Evolutionary conservation across 2,329 filamentous ascomycete species (phyloP), one percentile per base, ranked within the genome.

Genomic region (Penicillium janthinellum): DNA sequence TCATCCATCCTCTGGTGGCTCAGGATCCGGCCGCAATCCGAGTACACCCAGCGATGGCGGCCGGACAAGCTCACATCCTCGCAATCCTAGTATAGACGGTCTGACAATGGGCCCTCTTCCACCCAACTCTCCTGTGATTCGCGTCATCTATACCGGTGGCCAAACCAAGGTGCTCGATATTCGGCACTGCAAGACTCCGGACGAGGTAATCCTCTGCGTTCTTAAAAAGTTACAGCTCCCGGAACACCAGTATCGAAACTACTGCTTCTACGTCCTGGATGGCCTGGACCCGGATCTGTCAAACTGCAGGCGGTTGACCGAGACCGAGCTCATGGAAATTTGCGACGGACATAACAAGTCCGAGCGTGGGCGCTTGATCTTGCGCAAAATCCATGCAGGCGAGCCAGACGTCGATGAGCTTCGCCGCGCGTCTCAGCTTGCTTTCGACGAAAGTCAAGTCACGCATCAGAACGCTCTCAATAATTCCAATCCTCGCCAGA

Each of bases 121-220:
- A 58, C 85, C 88, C 65, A 91, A 92, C 76, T 92, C 96, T 75
- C 90, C 93, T 60, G 87, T 96, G 61, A 96, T 98, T 64, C 87
- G 93, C 64, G 92, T 97, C 67, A 96, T 98, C 71, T 96, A 91
- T 66, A 95, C 92, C 51, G 91, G 88, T 63, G 95, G 93, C 54
- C 88, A 92, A 62, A 96, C 92, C 50, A 96, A 96, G 72, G 93
- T 97, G 25, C 88, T 99, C 71, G 95, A 95, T 75, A 92, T 98
- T 66, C 90, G 92, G 64, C 90, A 91, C 65, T 97, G 93, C 82
- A 92, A 88, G 71, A 95, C 90, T 5, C 90, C 92, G 61, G 95
- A 97, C 70, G 92, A 98, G 67, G 91, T 98, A 54, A 94, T 97
- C 82, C 85, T 92, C 48, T 90, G 91, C 61, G 96, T 95, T 0